These are phyloP conservation scores for Boletus reticulatus DNA, from an alignment of 768 basidiomycete genomes.

Conservation along the genomic window DNA sequence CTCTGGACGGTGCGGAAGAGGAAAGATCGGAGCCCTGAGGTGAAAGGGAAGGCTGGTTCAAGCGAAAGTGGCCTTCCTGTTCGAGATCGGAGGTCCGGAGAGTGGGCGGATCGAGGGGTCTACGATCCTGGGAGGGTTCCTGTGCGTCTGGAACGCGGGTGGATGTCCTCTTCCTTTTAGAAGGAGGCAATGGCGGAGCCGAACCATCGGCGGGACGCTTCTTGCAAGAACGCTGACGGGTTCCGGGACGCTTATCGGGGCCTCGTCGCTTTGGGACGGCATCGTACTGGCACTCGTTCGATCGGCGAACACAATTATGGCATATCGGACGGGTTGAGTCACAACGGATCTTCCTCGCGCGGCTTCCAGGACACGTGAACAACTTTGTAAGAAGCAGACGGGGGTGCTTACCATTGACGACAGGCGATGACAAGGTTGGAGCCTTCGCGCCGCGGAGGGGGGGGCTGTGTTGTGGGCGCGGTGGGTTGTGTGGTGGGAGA, in stretches of 20 bases:
- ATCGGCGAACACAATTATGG: conserved; percentile 78
- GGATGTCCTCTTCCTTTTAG: conserved; percentile 51
- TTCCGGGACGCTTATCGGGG: conserved; percentile 84
- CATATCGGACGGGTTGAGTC: conserved; percentile 80
- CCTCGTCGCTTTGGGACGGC: conserved; percentile 78
- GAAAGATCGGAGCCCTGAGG: conserved; percentile 32
- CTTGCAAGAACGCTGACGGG: conserved; percentile 82
- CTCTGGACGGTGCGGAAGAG: conserved; percentile 27
- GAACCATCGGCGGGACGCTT: conserved; percentile 63
- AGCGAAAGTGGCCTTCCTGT: conserved; percentile 21
- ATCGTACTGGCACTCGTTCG: conserved; percentile 79
- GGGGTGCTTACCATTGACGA: conserved; percentile 67
- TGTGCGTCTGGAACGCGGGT: conserved; percentile 33
- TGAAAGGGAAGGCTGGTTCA: conserved; percentile 32
- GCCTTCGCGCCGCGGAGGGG: conserved; percentile 49
- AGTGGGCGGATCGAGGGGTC: conserved; percentile 24
- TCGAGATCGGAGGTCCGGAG: conserved; percentile 27
- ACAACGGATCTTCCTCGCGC: conserved; percentile 82
- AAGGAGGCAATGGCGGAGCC: conserved; percentile 45
- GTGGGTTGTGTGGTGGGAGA: conserved; percentile 30
- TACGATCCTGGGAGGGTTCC: conserved; percentile 29
- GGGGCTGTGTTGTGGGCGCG: conserved; percentile 23
- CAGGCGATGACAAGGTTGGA: conserved; percentile 79
- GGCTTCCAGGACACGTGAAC: conserved; percentile 50
- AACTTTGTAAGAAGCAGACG: conserved; percentile 26